Conservation (phyloP, 345 rosid genomes). For the Brassica incana region DNA sequence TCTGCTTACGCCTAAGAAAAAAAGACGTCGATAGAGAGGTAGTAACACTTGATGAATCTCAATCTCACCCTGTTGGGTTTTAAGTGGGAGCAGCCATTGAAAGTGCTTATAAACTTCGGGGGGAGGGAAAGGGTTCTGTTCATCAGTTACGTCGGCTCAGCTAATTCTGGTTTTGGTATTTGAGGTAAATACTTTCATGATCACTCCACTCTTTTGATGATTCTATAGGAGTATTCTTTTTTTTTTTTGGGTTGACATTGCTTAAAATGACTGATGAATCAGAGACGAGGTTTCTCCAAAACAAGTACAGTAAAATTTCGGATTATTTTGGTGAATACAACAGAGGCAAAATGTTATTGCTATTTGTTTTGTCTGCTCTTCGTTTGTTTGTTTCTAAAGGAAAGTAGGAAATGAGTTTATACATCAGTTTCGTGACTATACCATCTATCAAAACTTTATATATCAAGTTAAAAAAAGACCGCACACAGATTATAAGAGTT, state of each 20-base stretch:
- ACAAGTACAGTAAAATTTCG: constrained; percentile 27
- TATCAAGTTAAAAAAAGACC: neutral
- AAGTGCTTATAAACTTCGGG: neutral
- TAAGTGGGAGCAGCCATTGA: neutral
- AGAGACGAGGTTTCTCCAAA: neutral
- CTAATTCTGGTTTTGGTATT: constrained; percentile 9
- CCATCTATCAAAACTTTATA: neutral
- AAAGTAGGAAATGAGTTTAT: neutral
- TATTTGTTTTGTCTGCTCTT: neutral
- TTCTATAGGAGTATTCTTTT: constrained; percentile 12
- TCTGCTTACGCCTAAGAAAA: constrained; percentile 59
- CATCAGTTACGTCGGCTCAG: constrained; percentile 14
- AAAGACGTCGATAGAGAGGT: constrained; percentile 31
- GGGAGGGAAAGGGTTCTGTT: neutral
- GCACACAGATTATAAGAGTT: neutral
- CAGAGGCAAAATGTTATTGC: constrained; percentile 20
- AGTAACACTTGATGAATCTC: neutral
- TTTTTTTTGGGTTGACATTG: constrained; percentile 20
- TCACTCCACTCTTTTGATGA: constrained; percentile 6
- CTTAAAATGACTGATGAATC: constrained; percentile 18
- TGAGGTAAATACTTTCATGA: constrained; percentile 31
- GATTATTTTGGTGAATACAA: constrained; percentile 28
- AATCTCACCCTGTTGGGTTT: neutral
- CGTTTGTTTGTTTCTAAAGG: neutral
- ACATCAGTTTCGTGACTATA: constrained; percentile 4